Evolutionary conservation across 805 yeast species (phyloP).

Genomic region (Metschnikowia rubicola): DNA sequence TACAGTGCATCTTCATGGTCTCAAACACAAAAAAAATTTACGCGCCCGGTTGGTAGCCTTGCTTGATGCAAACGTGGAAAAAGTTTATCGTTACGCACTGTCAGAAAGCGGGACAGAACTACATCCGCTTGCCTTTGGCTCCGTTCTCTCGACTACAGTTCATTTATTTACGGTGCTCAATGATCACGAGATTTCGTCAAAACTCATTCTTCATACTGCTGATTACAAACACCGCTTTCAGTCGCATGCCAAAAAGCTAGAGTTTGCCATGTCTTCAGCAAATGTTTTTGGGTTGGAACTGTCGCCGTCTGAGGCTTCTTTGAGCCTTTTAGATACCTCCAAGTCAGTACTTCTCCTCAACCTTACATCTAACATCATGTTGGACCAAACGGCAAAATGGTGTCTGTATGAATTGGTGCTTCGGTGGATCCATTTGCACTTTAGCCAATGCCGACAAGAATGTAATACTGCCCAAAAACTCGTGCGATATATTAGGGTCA

Average conservation of each 20-base stretch:
- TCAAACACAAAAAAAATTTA: conserved; percentile 23
- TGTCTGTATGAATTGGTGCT: conserved; percentile 24
- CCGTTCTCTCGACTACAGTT: conserved; percentile 16
- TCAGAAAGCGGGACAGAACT: background rate
- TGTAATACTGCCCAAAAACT: background rate
- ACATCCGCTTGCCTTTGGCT: conserved; percentile 1
- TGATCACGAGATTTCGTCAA: conserved; percentile 33
- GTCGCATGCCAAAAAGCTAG: conserved; percentile 27
- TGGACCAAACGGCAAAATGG: conserved; percentile 26
- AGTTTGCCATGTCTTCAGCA: conserved; percentile 19
- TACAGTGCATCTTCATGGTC: conserved; percentile 27
- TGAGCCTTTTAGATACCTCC: conserved; percentile 19
- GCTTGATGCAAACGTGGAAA: conserved; percentile 18
- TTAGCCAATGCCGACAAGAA: background rate
- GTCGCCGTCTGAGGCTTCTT: background rate
- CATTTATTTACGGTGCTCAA: conserved; percentile 36
- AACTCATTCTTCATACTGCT: conserved; percentile 23
- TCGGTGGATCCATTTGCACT: conserved; percentile 25
- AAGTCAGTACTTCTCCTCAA: conserved; percentile 31
- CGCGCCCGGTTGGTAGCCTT: conserved; percentile 17
- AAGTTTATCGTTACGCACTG: conserved; percentile 14
- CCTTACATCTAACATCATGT: conserved; percentile 25
- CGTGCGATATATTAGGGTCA: conserved; percentile 15
- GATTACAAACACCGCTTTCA: conserved; percentile 28
- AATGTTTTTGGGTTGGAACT: background rate